These are phyloP conservation scores for Coniella vitis DNA, from an alignment of 2,329 filamentous ascomycete species.

Conservation along the genomic window DNA sequence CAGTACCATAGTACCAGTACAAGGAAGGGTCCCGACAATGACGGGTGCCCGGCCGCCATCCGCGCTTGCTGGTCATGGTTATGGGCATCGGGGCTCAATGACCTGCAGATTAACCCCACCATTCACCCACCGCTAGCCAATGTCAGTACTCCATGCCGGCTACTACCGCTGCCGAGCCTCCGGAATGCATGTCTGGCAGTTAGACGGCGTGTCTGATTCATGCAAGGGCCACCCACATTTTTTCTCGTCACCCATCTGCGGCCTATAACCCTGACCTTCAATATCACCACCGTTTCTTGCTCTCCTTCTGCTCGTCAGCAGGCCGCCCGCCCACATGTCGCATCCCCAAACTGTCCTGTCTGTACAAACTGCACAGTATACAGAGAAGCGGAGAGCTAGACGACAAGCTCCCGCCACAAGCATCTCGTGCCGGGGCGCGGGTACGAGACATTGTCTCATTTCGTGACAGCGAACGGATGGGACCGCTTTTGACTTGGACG, in stretches of 20 bases:
- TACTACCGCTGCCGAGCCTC: conserved; percentile 13
- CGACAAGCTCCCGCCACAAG: background rate
- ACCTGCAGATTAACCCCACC: conserved; percentile 9
- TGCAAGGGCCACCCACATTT: conserved; percentile 5
- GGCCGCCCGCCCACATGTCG: too few relatives aligned
- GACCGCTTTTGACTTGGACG: background rate
- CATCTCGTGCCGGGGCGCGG: conserved; percentile 11
- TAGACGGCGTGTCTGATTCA: conserved; percentile 1
- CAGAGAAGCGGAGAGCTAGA: background rate
- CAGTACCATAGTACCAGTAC: background rate
- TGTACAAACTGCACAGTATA: background rate
- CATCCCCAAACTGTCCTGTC: background rate
- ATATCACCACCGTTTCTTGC: too few relatives aligned
- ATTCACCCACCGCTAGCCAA: conserved; percentile 5
- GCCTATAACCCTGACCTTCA: background rate
- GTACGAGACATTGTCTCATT: conserved; percentile 13
- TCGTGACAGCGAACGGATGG: conserved; percentile 5
- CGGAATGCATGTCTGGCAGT: conserved; percentile 9
- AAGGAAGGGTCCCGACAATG: background rate
- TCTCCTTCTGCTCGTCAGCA: too few relatives aligned
- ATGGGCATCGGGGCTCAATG: conserved; percentile 4
- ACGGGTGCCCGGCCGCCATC: conserved; percentile 1
- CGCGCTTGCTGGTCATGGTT: conserved; percentile 4
- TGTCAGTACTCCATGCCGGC: conserved; percentile 14
- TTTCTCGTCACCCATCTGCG: conserved; percentile 9